Evolutionary conservation across 2,329 filamentous ascomycete genomes (phyloP).

Genomic region (Ophiostoma ips): DNA sequence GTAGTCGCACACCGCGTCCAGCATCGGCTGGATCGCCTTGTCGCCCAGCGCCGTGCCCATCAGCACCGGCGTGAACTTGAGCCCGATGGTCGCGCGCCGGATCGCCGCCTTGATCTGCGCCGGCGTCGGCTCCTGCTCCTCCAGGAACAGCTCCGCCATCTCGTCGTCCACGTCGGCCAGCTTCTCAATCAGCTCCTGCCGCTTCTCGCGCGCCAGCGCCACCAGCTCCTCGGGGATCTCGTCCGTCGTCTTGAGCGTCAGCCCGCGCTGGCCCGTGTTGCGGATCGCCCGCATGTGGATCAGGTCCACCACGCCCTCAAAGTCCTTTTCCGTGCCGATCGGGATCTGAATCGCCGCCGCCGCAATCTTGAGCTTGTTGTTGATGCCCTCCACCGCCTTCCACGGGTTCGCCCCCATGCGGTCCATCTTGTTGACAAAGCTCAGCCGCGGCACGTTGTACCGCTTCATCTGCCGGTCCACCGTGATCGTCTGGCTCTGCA

Average conservation of each 20-base stretch:
- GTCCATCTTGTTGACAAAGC: slow-evolving; percentile 99
- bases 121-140: slow-evolving; percentile 65
- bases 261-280: slow-evolving; percentile 73
- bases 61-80: slow-evolving; percentile 87
- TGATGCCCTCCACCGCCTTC: slow-evolving; percentile 96
- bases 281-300: slow-evolving; percentile 88
- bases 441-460: slow-evolving; percentile 90
- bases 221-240: slow-evolving; percentile 71
- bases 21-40: slow-evolving; percentile 87
- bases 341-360: slow-evolving; percentile 91
- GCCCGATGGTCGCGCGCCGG: slow-evolving; percentile 70
- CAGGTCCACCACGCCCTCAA: slow-evolving; percentile 83
- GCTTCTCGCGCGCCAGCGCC: slow-evolving; percentile 66
- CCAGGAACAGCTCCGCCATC: slow-evolving; percentile 88
- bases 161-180: slow-evolving; percentile 96
- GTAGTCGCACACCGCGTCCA: slow-evolving; percentile 92
- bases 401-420: slow-evolving; percentile 97
- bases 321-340: slow-evolving; percentile 83
- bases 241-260: slow-evolving; percentile 60
- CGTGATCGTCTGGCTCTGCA: slow-evolving; percentile 95
- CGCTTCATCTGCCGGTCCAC: slow-evolving; percentile 98
- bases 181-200: slow-evolving; percentile 79
- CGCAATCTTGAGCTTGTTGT: slow-evolving; percentile 82
- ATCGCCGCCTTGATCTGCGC: slow-evolving; percentile 87
- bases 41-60: slow-evolving; percentile 95